These are phyloP conservation scores for Phaffomyces antillensis DNA, from an alignment of 805 yeast genomes.

Conservation along the genomic window DNA sequence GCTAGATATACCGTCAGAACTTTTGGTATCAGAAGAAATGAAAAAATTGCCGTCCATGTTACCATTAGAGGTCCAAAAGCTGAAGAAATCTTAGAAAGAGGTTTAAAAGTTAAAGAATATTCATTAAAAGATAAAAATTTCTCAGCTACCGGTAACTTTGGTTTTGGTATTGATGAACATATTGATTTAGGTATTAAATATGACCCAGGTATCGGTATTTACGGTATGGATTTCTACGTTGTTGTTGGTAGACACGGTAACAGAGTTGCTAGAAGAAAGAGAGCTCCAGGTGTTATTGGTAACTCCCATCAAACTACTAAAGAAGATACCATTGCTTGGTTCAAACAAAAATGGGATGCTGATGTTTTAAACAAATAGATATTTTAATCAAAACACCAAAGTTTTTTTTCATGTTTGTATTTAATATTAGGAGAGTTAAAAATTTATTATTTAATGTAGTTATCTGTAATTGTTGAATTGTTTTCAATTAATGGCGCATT, in stretches of 20 bases:
- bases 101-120: slow-evolving; percentile 99
- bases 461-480: too few species aligned
- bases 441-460: neutral
- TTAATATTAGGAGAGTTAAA: slow-evolving; percentile 12
- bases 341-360: slow-evolving; percentile 99
- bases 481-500: too few species aligned
- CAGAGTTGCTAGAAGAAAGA: slow-evolving; percentile 98
- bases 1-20: slow-evolving; percentile 99
- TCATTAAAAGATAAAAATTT: slow-evolving; percentile 92
- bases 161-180: slow-evolving; percentile 99
- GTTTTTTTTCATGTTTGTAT: slow-evolving; percentile 6
- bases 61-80: slow-evolving; percentile 99
- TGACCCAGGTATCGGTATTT: slow-evolving; percentile 98
- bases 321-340: slow-evolving; percentile 96
- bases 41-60: slow-evolving; percentile 98
- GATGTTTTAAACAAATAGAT: slow-evolving; percentile 78
- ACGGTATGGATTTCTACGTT: slow-evolving; percentile 99
- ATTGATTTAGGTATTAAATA: slow-evolving; percentile 99
- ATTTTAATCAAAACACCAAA: slow-evolving; percentile 14
- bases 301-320: slow-evolving; percentile 85
- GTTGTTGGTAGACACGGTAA: slow-evolving; percentile 99
- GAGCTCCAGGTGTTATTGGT: slow-evolving; percentile 83
- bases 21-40: slow-evolving; percentile 99
- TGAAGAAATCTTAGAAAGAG: slow-evolving; percentile 99
- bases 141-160: slow-evolving; percentile 99